Base-by-base conservation (phyloP, 768 basidiomycete species). In the Pleurotus tuber-regium region DNA sequence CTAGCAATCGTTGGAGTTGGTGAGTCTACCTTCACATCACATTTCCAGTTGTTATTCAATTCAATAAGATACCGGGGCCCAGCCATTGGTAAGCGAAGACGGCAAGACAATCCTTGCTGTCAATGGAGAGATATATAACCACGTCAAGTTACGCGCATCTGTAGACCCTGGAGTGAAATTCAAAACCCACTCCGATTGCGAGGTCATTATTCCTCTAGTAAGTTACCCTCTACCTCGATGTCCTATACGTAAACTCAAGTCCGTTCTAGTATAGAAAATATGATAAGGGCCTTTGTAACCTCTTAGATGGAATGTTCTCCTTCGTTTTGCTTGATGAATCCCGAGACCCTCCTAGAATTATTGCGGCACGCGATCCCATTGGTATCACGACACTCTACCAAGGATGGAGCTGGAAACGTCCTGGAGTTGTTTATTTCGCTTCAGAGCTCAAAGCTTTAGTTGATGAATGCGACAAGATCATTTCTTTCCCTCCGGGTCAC, bases 61-160 rank as follows among this genome's bases (percentile, higher is more conserved):
- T 39, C 35, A 44, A 61, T 0, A 42, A 98, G 96, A 98, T 64
- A 87, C 94, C 30, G 97, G 97, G 56, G 97, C 97, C 16, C 97
- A 99, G 66, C 97, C 97, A 11, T 78, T 99, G 39, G 69, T 86
- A 51, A 93, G 88, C 70, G 82, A 90, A 19, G 92, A 98, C 58
- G 88, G 85, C 48, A 89, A 87, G 60, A 62, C 85, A 56, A 80
- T 87, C 57, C 86, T 99, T 49, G 83, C 89, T 52, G 97, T 99
- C 64, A 99, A 99, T 69, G 97, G 97, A 46, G 97, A 99, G 71
- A 98, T 99, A 62, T 99, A 99, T 79, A 99, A 98, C 77, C 92
- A 98, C 65, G 70, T 90, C 50, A 77, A 86, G 14, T 82, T 98
- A 46, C 82, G 91, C 52, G 79, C 84, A 44, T 71, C 68, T 21